Percentiles rank a stretch among this genome's conserved stretches.
Conservation (phyloP, 148 eudicot species). For the Diospyros kaki region DNA sequence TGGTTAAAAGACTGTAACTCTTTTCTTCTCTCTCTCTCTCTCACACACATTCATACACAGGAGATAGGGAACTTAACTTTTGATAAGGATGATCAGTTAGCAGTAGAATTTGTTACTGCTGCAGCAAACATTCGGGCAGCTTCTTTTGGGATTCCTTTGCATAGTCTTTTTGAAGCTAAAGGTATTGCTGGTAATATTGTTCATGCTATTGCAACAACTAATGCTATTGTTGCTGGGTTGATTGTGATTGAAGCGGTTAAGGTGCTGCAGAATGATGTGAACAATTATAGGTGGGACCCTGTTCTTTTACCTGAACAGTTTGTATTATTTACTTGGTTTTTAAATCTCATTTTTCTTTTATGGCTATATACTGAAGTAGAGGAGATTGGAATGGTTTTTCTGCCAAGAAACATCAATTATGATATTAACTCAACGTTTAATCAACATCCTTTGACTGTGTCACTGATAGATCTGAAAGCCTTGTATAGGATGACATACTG, state of each 20-base stretch:
- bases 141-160: constrained; percentile 87
- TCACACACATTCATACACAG: constrained; percentile 32
- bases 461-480: not conserved
- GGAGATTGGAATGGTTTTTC: not conserved
- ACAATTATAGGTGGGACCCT: constrained; percentile 56
- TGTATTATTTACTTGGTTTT: too few species aligned
- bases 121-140: constrained; percentile 94
- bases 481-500: constrained; percentile 84
- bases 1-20: not conserved
- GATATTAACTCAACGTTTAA: not conserved
- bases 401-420: not conserved
- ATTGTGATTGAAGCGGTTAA: constrained; percentile 93
- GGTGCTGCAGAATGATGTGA: constrained; percentile 67
- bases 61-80: constrained; percentile 81
- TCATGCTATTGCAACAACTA: constrained; percentile 98
- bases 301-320: not conserved
- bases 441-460: not conserved
- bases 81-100: constrained; percentile 94
- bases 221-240: constrained; percentile 92
- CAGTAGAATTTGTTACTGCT: constrained; percentile 96
- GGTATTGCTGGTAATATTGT: constrained; percentile 98
- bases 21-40: too few species aligned
- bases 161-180: constrained; percentile 97
- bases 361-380: not conserved
- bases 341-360: not conserved